Percentiles rank a stretch among this genome's conserved stretches.
phyloP scores from a whole-genome alignment of 495 filamentous ascomycete genomes.

The Margaritispora aquatica region DNA sequence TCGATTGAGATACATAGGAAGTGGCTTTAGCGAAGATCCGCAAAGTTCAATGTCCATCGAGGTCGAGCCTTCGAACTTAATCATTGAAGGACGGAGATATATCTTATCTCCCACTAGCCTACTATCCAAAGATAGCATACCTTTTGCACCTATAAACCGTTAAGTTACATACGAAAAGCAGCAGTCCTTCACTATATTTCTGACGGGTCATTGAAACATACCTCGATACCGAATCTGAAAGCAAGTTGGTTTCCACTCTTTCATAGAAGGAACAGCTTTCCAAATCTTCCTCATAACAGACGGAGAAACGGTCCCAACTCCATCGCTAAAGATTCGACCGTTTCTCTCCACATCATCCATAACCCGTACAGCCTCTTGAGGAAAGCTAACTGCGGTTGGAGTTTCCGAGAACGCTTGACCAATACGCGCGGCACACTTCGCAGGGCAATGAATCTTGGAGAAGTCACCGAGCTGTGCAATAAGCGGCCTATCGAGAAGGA shows the following conservation, averaged over 20 bases:
- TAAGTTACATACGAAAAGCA: not conserved
- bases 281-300: constrained; percentile 46
- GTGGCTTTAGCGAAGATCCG: constrained; percentile 51
- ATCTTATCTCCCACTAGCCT: constrained; percentile 46
- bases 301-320: constrained; percentile 63
- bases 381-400: constrained; percentile 36
- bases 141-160: constrained; percentile 50
- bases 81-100: constrained; percentile 62
- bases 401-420: constrained; percentile 83
- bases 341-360: constrained; percentile 38
- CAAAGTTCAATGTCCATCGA: constrained; percentile 63
- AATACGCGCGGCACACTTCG: constrained; percentile 72
- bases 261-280: constrained; percentile 30
- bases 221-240: constrained; percentile 67
- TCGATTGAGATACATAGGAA: constrained; percentile 65
- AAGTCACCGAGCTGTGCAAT: constrained; percentile 63
- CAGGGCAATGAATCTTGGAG: constrained; percentile 52
- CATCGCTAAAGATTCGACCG: constrained; percentile 64
- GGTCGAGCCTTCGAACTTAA: constrained; percentile 57
- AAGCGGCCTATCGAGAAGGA: constrained; percentile 38
- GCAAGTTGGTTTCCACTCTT: constrained; percentile 42
- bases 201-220: constrained; percentile 12
- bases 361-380: constrained; percentile 19
- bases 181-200: not conserved
- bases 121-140: constrained; percentile 62